Percentiles rank a stretch among this genome's conserved stretches.
phyloP scores from a whole-genome alignment of 352 stramenopile species.

The Globisporangium echinulatum region DNA sequence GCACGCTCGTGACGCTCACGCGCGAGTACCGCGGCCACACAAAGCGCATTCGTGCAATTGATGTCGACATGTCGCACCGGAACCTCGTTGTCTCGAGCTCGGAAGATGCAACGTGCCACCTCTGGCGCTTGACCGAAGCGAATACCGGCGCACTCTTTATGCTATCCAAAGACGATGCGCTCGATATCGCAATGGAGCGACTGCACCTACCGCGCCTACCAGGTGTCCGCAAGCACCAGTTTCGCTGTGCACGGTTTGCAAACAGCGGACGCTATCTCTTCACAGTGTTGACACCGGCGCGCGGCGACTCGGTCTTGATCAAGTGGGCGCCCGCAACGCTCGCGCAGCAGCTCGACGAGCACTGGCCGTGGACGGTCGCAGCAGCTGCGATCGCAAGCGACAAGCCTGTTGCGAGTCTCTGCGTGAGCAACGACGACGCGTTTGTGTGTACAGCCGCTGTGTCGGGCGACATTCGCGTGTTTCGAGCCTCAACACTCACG shows the following conservation, averaged over 20 bases:
- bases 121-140: conserved; percentile 70
- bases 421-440: conserved; percentile 62
- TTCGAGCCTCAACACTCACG: conserved; percentile 33
- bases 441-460: conserved; percentile 70
- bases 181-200: conserved; percentile 51
- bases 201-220: conserved; percentile 35
- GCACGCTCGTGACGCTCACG: conserved; percentile 52
- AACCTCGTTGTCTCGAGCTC: conserved; percentile 75
- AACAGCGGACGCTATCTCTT: conserved; percentile 61
- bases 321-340: conserved; percentile 75
- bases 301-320: conserved; percentile 72
- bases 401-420: conserved; percentile 72
- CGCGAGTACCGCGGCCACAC: conserved; percentile 71
- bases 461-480: conserved; percentile 69
- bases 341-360: conserved; percentile 54
- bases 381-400: conserved; percentile 44
- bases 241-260: conserved; percentile 72
- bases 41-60: conserved; percentile 76
- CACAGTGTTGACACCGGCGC: conserved; percentile 67
- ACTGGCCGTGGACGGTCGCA: conserved; percentile 67
- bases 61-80: conserved; percentile 74
- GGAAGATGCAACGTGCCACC: conserved; percentile 71
- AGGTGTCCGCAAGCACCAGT: conserved; percentile 64
- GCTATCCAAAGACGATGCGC: conserved; percentile 72
- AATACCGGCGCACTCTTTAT: conserved; percentile 39